Percentiles rank a stretch among this genome's conserved stretches.
Evolutionary conservation across 306 rosid genomes (phyloP).

Genomic region (Ziziphus jujuba): DNA sequence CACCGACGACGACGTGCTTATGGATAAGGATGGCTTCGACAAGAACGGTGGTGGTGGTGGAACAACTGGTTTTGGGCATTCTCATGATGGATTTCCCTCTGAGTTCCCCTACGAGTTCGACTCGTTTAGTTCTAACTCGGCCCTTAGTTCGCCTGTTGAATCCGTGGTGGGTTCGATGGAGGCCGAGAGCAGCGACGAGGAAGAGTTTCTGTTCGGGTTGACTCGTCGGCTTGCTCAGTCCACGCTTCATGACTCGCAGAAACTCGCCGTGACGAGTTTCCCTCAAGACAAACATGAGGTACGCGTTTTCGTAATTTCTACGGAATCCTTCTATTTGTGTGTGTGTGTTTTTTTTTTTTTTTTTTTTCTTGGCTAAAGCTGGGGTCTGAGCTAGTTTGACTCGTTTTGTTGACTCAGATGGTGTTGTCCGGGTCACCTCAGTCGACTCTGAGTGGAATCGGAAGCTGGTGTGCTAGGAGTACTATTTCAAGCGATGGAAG

Average conservation of each 20-base stretch:
- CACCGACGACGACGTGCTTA: slow-evolving; percentile 16
- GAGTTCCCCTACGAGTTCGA: slow-evolving; percentile 77
- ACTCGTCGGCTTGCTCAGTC: slow-evolving; percentile 63
- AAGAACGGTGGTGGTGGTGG: not conserved
- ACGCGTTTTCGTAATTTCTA: not conserved
- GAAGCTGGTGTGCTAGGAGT: slow-evolving; percentile 59
- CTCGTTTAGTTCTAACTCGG: slow-evolving; percentile 32
- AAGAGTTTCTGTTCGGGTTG: slow-evolving; percentile 54
- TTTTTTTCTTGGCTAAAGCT: not conserved
- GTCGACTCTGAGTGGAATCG: slow-evolving; percentile 71
- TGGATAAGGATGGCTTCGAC: slow-evolving; percentile 25
- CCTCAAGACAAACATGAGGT: slow-evolving; percentile 52
- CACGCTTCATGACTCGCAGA: slow-evolving; percentile 43
- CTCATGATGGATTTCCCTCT: slow-evolving; percentile 39
- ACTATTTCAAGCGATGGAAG: slow-evolving; percentile 56
- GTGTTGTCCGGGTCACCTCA: slow-evolving; percentile 66
- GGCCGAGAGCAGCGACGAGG: slow-evolving; percentile 65
- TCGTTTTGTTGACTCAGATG: slow-evolving; percentile 23
- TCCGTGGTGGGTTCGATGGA: slow-evolving; percentile 52
- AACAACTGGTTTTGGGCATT: not conserved
- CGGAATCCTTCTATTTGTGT: too few relatives aligned
- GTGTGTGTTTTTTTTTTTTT: not conserved
- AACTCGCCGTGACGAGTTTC: slow-evolving; percentile 34
- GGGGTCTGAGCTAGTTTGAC: not conserved
- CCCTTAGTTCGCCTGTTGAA: slow-evolving; percentile 45